These are phyloP conservation scores for Hypericum perforatum DNA, from an alignment of 345 rosid genomes.

Conservation along the genomic window DNA sequence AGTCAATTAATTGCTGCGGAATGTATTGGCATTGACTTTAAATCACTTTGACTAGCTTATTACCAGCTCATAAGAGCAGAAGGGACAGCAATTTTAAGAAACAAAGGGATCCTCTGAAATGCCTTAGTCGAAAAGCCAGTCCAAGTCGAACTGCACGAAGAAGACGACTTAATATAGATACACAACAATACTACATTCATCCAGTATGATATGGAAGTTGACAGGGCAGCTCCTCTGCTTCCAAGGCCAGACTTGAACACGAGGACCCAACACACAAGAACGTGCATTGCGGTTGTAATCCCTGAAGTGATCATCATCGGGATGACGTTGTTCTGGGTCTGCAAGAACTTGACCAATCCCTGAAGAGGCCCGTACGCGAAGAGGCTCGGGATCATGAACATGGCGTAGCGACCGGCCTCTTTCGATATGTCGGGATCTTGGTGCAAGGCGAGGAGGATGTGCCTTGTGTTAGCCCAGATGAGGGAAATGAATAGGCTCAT, in stretches of 20 bases:
- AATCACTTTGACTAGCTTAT: background rate
- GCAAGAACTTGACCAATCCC: constrained; percentile 51
- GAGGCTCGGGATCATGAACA: constrained; percentile 55
- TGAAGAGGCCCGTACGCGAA: constrained; percentile 49
- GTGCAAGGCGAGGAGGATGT: constrained; percentile 32
- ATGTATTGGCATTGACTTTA: background rate
- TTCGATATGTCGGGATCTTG: constrained; percentile 33
- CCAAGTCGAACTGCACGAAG: constrained; percentile 31
- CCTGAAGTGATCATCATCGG: constrained; percentile 40
- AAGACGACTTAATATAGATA: constrained; percentile 27
- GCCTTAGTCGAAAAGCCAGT: constrained; percentile 37
- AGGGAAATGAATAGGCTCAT: constrained; percentile 27
- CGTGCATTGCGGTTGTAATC: constrained; percentile 24
- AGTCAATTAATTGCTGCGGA: background rate
- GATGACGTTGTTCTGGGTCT: constrained; percentile 43
- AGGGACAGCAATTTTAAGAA: constrained; percentile 45
- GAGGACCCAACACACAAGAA: constrained; percentile 33
- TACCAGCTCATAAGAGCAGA: constrained; percentile 56
- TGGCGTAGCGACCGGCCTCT: constrained; percentile 33
- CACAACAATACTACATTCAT: constrained; percentile 32
- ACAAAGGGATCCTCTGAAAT: constrained; percentile 25
- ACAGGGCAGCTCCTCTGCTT: constrained; percentile 40
- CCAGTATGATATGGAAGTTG: constrained; percentile 29
- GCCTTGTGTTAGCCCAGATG: constrained; percentile 40
- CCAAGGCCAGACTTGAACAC: constrained; percentile 30